Evolutionary conservation across 345 rosid genomes (phyloP).

Genomic region (Cardamine chenopodiifolia): DNA sequence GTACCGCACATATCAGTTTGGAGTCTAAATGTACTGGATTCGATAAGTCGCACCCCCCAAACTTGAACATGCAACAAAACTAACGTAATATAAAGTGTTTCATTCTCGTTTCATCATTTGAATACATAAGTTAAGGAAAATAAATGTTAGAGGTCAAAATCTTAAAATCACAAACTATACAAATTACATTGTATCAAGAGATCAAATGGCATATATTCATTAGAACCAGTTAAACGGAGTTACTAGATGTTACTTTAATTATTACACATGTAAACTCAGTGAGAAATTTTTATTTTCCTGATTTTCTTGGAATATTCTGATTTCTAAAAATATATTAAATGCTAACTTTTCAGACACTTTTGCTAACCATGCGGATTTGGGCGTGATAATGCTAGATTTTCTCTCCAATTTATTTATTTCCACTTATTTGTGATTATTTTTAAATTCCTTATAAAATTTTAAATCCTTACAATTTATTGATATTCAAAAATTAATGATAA

Average conservation of each 20-base stretch:
- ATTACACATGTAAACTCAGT: not conserved
- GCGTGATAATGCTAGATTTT: conserved; percentile 35
- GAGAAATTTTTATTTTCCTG: not conserved
- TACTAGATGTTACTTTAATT: not conserved
- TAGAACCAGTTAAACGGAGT: not conserved
- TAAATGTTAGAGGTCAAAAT: not conserved
- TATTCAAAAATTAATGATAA: no score
- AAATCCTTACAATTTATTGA: no score
- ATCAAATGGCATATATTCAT: not conserved
- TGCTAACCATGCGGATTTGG: conserved; percentile 25
- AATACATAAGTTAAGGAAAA: not conserved
- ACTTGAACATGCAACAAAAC: not conserved
- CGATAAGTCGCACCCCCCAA: not conserved
- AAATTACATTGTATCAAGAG: not conserved
- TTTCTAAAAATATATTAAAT: not conserved
- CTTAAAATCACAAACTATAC: not conserved
- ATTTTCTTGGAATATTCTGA: conserved; percentile 24
- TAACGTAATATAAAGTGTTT: not conserved
- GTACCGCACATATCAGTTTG: no score
- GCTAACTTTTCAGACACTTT: conserved; percentile 4
- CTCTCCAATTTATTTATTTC: not conserved
- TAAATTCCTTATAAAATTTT: no score
- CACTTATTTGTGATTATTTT: conserved; percentile 12
- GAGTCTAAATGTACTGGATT: no score
- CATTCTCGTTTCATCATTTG: not conserved